Evolutionary conservation across 306 rosid genomes (phyloP), one percentile per base, ranked within the genome.

Genomic region (Castanea sativa): DNA sequence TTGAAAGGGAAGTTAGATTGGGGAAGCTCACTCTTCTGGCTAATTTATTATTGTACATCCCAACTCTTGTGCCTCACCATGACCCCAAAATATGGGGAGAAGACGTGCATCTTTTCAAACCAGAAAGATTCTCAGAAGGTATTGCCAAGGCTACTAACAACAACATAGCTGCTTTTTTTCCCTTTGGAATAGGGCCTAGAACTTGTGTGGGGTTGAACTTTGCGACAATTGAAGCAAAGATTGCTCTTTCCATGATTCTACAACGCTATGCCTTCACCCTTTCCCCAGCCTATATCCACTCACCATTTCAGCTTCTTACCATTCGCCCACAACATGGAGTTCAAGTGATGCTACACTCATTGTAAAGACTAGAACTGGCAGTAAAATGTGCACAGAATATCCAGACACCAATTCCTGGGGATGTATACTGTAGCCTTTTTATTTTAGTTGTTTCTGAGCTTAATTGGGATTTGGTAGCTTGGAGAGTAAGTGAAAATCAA

Each of bases 91-190:
- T 38, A 23, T 82, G 85, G 82, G 85, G 85, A 55, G 43, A 55
- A 67, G 82, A 82, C 23, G 85, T 43, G 61, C 41, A 82, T 15
- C 43, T 19, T 19, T 82, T 82, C 72, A 82, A 67, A 63, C 85
- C 82, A 53, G 78, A 78, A 56, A 21, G 82, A 38, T 82, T 82
- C 71, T 65, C 82, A 1, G 45, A 82, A 45, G 79, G 82, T 15
- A 38, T 82, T 67, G 13, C 76, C 16, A 73, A 55, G 6, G 82
- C 85, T 16, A 73, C 79, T 2, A 57, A 73, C 41, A 74, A 78
- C 43, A 82, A 73, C 45, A 11, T 41, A 2, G 73, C 52, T 21
- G 76, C 76, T 6, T 78, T 73, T 76, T 63, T 77, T 0, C 82
- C 85, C 10, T 82, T 82, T 10, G 82, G 82, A 13, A 29, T 55